phyloP scores from a whole-genome alignment of 2,329 filamentous ascomycete species.

The Herpotrichia juniperi region DNA sequence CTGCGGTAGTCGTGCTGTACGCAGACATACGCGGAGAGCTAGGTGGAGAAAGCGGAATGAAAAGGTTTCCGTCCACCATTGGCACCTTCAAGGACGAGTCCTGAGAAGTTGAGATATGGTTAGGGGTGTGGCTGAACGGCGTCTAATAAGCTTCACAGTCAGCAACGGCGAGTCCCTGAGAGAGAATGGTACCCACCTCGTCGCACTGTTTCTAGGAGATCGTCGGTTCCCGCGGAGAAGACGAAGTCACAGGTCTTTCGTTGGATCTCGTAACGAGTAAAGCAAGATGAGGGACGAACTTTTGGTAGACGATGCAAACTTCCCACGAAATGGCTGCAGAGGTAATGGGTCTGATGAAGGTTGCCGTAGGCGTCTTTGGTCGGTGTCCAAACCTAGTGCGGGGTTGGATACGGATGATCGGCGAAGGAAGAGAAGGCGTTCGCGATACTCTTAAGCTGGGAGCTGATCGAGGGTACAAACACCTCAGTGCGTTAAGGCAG shows the following conservation, averaged over 20 bases:
- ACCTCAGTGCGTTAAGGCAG: constrained; percentile 30
- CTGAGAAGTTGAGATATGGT: constrained; percentile 22
- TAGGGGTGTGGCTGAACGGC: constrained; percentile 26
- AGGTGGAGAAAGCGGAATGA: constrained; percentile 56
- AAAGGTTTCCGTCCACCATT: constrained; percentile 54
- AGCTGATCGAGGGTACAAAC: constrained; percentile 22
- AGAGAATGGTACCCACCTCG: constrained; percentile 20
- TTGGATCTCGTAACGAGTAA: constrained; percentile 8
- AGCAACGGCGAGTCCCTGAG: constrained; percentile 17
- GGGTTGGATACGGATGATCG: constrained; percentile 41
- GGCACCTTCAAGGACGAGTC: constrained; percentile 34
- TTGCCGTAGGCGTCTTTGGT: constrained; percentile 30
- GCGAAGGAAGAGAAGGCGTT: constrained; percentile 27
- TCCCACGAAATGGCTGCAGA: constrained; percentile 24
- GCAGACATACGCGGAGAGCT: constrained; percentile 59
- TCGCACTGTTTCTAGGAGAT: constrained; percentile 17
- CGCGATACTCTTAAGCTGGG: constrained; percentile 29
- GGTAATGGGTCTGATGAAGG: constrained; percentile 31
- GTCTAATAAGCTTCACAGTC: constrained; percentile 30
- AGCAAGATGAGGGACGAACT: constrained; percentile 5
- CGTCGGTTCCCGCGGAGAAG: constrained; percentile 14
- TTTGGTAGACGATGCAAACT: constrained; percentile 18
- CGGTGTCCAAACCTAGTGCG: constrained; percentile 35
- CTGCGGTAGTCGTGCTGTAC: constrained; percentile 49
- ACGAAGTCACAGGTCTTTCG: constrained; percentile 11